Conservation (phyloP, 1,284 basidiomycete genomes). For the Ustilago xerochloae region DNA sequence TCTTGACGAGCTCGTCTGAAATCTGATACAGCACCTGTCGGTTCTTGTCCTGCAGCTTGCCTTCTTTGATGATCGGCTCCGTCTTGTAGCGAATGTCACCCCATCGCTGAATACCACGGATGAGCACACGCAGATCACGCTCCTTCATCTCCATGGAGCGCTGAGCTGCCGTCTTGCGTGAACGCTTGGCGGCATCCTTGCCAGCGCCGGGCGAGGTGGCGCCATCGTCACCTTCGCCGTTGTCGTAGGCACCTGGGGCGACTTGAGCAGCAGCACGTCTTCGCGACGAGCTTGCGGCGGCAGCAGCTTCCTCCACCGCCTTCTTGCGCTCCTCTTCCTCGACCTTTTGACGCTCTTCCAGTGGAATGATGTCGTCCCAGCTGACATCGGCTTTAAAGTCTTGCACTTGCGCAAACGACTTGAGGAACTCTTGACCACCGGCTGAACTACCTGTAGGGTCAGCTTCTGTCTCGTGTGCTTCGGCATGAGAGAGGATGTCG, state of each 20-base stretch:
- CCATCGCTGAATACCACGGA: conserved; percentile 95
- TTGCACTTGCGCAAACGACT: conserved; percentile 93
- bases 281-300: conserved; percentile 72
- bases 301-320: conserved; percentile 75
- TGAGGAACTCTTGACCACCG: conserved; percentile 95
- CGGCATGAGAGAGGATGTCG: conserved; percentile 95
- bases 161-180: conserved; percentile 80
- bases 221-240: conserved; percentile 34
- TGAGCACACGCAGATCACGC: conserved; percentile 93
- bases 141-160: conserved; percentile 96
- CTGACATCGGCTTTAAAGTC: conserved; percentile 93
- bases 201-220: conserved; percentile 57
- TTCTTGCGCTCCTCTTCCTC: conserved; percentile 71
- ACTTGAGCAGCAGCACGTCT: conserved; percentile 77
- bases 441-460: conserved; percentile 78
- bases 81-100: conserved; percentile 95
- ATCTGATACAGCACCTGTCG: conserved; percentile 89
- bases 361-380: conserved; percentile 99
- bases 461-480: conserved; percentile 93
- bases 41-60: conserved; percentile 95
- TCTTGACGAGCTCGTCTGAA: conserved; percentile 89
- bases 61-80: conserved; percentile 89
- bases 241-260: conserved; percentile 78
- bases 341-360: conserved; percentile 86
- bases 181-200: conserved; percentile 70